Evolutionary conservation across 768 basidiomycete species (phyloP).

Genomic region (Dendrothele bispora): DNA sequence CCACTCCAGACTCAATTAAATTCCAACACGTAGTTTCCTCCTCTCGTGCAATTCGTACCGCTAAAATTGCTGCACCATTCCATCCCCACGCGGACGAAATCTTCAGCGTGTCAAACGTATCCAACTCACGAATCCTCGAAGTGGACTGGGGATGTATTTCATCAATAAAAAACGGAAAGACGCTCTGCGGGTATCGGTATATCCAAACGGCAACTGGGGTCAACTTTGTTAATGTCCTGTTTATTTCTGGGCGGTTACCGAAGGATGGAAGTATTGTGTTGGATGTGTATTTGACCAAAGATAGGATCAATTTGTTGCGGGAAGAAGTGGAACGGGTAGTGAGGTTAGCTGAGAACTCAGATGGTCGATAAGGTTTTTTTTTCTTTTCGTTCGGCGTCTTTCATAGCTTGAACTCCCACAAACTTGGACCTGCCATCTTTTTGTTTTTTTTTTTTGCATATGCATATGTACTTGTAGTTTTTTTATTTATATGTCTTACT

Average conservation of each 20-base stretch:
- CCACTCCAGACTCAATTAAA: too few relatives aligned
- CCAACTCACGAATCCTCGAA: conserved; percentile 39
- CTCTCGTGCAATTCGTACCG: not conserved
- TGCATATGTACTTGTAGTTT: too few relatives aligned
- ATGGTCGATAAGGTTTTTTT: too few relatives aligned
- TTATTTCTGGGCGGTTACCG: conserved; percentile 19
- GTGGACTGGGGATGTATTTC: conserved; percentile 42
- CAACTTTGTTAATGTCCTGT: conserved; percentile 34
- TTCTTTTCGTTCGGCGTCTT: too few relatives aligned
- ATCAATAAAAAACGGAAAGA: conserved; percentile 28
- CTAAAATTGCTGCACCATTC: conserved; percentile 28
- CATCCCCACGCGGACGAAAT: conserved; percentile 35
- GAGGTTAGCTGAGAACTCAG: too few relatives aligned
- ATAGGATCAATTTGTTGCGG: not conserved
- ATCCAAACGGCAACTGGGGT: conserved; percentile 34
- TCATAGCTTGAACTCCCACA: too few relatives aligned
- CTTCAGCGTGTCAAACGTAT: conserved; percentile 38
- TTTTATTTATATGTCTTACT: too few relatives aligned
- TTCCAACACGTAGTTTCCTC: not conserved
- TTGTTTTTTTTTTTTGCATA: too few relatives aligned
- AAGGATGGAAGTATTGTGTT: not conserved
- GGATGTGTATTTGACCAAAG: not conserved
- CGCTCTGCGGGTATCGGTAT: conserved; percentile 39
- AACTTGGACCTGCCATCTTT: too few relatives aligned
- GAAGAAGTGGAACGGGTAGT: not conserved